Percentiles rank a stretch among this genome's conserved stretches.
phyloP scores from a whole-genome alignment of 257 asterid genomes.

The Plantago major region DNA sequence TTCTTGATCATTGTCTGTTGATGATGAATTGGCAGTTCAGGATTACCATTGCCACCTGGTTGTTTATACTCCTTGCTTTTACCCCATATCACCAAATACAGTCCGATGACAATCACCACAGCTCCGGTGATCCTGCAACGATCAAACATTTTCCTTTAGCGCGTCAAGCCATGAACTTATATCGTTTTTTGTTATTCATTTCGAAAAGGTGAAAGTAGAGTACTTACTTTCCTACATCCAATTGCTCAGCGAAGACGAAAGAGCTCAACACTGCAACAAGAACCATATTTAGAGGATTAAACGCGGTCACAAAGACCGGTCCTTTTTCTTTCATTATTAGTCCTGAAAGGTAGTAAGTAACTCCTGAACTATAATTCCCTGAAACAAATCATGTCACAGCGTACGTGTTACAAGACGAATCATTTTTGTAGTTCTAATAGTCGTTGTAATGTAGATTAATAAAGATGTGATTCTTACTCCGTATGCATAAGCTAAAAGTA shows the following conservation, averaged over 20 bases:
- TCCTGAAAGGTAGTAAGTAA: constrained; percentile 52
- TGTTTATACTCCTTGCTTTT: too few relatives aligned
- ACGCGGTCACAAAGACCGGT: constrained; percentile 52
- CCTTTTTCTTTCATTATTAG: constrained; percentile 45
- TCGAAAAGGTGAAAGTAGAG: too few relatives aligned
- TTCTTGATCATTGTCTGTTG: too few relatives aligned
- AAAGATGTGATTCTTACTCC: constrained; percentile 34
- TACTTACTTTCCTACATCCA: constrained; percentile 48
- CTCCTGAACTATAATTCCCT: constrained; percentile 62
- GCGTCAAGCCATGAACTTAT: too few relatives aligned
- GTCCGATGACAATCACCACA: too few relatives aligned
- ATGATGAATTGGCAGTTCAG: too few relatives aligned
- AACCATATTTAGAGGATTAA: constrained; percentile 48
- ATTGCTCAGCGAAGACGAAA: constrained; percentile 35
- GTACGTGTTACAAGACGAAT: too few relatives aligned
- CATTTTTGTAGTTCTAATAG: not conserved
- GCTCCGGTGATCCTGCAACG: too few relatives aligned
- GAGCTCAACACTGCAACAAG: constrained; percentile 52
- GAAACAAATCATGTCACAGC: not conserved
- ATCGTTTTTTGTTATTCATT: too few relatives aligned
- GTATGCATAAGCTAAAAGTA: constrained; percentile 42
- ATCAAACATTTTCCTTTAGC: too few relatives aligned
- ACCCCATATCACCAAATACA: too few relatives aligned
- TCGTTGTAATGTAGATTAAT: not conserved
- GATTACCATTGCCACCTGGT: too few relatives aligned